Percentiles rank a stretch among this genome's conserved stretches.
Conservation (phyloP, 257 asterid species). For the Solanum virginianum region DNA sequence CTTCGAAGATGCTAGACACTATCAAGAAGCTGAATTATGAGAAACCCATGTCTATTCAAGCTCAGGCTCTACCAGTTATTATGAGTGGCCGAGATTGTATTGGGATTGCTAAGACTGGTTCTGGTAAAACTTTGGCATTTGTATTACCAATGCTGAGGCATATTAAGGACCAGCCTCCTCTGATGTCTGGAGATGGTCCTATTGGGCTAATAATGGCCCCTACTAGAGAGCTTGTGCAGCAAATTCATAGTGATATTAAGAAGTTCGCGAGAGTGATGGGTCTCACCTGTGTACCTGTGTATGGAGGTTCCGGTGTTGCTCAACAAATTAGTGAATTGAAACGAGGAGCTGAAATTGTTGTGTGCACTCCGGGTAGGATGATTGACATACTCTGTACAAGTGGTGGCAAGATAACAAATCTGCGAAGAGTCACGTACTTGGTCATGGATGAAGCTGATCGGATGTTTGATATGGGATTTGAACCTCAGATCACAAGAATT, state of each 20-base stretch:
- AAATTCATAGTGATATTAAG: slow-evolving; percentile 70
- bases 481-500: slow-evolving; percentile 84
- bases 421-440: slow-evolving; percentile 82
- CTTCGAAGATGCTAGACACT: slow-evolving; percentile 66
- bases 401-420: slow-evolving; percentile 76
- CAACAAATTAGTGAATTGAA: slow-evolving; percentile 86
- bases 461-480: slow-evolving; percentile 96
- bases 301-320: slow-evolving; percentile 94
- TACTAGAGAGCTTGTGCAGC: slow-evolving; percentile 91
- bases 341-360: slow-evolving; percentile 87
- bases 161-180: slow-evolving; percentile 76
- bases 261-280: slow-evolving; percentile 66
- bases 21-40: slow-evolving; percentile 65
- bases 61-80: slow-evolving; percentile 82
- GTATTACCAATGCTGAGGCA: slow-evolving; percentile 92
- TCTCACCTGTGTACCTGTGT: slow-evolving; percentile 74
- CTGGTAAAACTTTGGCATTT: slow-evolving; percentile 87
- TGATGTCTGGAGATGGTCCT: slow-evolving; percentile 86
- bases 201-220: slow-evolving; percentile 93
- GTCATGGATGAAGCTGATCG: slow-evolving; percentile 97
- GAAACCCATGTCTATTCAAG: slow-evolving; percentile 79
- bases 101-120: slow-evolving; percentile 88
- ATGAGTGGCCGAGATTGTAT: slow-evolving; percentile 96
- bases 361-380: slow-evolving; percentile 94
- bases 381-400: slow-evolving; percentile 87